Percentiles rank a stretch among this genome's conserved stretches.
Evolutionary conservation across 805 yeast genomes (phyloP).

Genomic region (Candida maris): DNA sequence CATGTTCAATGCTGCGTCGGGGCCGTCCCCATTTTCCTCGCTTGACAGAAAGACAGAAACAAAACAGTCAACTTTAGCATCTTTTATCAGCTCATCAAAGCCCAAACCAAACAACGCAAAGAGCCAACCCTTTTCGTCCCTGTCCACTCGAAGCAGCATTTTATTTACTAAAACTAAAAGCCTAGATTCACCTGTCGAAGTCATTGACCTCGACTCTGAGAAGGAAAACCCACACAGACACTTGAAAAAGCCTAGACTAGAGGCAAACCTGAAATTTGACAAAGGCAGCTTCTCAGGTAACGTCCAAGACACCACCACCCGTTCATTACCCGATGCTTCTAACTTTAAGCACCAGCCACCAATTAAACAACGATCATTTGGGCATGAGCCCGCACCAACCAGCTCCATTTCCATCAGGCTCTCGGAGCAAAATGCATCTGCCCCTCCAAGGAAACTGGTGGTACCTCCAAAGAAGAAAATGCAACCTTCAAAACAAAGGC

Average conservation of each 20-base stretch:
- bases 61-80: conserved; percentile 19
- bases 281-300: neutral
- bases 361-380: conserved; percentile 12
- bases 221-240: neutral
- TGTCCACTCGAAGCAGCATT: neutral
- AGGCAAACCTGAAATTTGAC: neutral
- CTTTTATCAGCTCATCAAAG: conserved; percentile 14
- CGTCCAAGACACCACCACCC: neutral
- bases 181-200: neutral
- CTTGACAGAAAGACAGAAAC: conserved; percentile 6
- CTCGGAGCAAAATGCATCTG: conserved; percentile 1
- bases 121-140: neutral
- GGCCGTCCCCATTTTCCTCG: conserved; percentile 7
- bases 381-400: conserved; percentile 1
- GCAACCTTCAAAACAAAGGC: conserved; percentile 14
- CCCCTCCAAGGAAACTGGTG: conserved; percentile 3
- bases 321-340: neutral
- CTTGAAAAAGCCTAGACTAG: neutral
- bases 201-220: neutral
- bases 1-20: conserved; percentile 11
- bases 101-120: conserved; percentile 5
- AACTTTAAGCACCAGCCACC: conserved; percentile 25
- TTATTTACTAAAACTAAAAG: neutral
- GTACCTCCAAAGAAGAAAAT: conserved; percentile 5
- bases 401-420: neutral